Base-by-base conservation (phyloP, 1,284 basidiomycete species). In the Ustilago trichophora region DNA sequence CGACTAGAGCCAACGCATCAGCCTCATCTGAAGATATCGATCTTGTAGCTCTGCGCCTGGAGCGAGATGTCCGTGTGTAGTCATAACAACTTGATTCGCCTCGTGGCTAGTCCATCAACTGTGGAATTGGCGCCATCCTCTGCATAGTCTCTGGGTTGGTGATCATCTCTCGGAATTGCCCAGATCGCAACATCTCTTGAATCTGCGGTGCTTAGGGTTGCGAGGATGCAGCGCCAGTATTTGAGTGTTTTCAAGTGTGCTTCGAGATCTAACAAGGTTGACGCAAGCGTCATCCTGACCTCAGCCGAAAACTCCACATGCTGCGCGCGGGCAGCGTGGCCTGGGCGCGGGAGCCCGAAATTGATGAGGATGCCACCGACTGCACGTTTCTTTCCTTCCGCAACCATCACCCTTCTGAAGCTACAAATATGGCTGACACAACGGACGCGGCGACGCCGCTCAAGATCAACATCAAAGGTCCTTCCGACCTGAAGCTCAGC, bases 391-490 rank as follows among this genome's bases (percentile, higher is more conserved):
- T 29, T 29, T 29, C 27, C 27, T 8, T 8, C 27, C 27, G 13
- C 27, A 29, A 29, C n/a, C 27, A 29, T 29, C 27, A 13, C 13
- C 27, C 27, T 29, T 13, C 8, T 13, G 13, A 8, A 29, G 27
- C 13, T 29, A 13, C 34, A 24, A 44, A 18, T 34, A 68, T 68
- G 65, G 43, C 66, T 6, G 66, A 69, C 46, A 21, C 49, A 3
- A 47, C 12, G 21, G 73, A 73, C 18, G 64, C 47, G 32, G 66
- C 55, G 13, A 21, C 54, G n/a, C 32, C 45, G 43, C 63, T 80
- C 44, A 70, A 73, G 33, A 50, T 80, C 53, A 75, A 76, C 53
- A 70, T 80, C 69, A 80, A 78, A 49, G 78, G 78, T 3, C 78
- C 78, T 4, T 75, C 75, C 37, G 78, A 73, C 16, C 57, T 80